Evolutionary conservation across 495 filamentous ascomycete genomes (phyloP), one percentile per base, ranked within the genome.

Genomic region (Penicillium subrubescens): DNA sequence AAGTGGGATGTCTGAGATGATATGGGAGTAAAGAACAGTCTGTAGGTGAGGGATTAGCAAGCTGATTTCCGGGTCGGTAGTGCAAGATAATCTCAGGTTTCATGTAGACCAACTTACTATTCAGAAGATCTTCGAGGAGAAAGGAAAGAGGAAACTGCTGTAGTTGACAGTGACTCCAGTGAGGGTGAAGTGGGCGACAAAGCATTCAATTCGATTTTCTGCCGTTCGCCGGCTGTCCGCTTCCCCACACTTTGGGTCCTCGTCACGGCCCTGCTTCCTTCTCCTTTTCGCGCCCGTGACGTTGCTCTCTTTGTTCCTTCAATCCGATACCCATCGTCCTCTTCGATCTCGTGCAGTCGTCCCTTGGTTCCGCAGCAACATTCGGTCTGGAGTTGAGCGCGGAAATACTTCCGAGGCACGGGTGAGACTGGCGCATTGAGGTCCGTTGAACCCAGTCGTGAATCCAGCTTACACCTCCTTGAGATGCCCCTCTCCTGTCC

Each of bases 341-440:
- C 21, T 21, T 53, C 31, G 12, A n/a, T 56, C 27, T 25, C 51
- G 44, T 44, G 23, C 51, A 34, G 60, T 19, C 60, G 25, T 3
- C n/a, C 33, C 21, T 35, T 61, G 48, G 17, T 46, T 55, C 41
- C 35, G 60, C 53, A 63, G 59, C 68, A 60, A 31, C 62, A 51
- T 55, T 53, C 68, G 50, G 61, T 61, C 37, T 70, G 68, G 71
- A 67, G 64, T 67, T 44, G 56, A 41, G 56, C 54, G 67, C 63
- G 64, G 68, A 71, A 69, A 31, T 72, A 71, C 52, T 75, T 74
- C 73, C 68, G 77, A 75, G 71, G 71, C 74, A 73, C 75, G 75
- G 77, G 76, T 73, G 71, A 56, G 53, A 77, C 78, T 77, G 76
- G 79, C 78, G 79, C 78, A 77, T 80, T 71, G 77, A 79, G 77